Evolutionary conservation across 2,329 filamentous ascomycete genomes (phyloP).

Genomic region (Aspergillus cejpii): DNA sequence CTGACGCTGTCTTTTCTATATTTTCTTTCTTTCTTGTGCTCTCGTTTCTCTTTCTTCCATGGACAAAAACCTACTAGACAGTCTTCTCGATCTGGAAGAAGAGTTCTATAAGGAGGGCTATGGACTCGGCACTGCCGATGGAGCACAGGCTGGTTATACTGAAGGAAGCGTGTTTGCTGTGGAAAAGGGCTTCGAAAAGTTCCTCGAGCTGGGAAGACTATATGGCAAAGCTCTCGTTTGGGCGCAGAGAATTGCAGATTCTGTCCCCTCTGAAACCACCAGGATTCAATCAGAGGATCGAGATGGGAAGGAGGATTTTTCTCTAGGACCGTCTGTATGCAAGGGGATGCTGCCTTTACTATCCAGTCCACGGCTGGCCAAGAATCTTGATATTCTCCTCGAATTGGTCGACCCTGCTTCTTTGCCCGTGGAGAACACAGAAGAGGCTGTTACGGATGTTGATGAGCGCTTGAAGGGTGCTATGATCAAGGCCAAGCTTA

Average conservation of each 20-base stretch:
- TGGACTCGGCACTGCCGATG: conserved; percentile 66
- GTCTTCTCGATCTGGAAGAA: conserved; percentile 55
- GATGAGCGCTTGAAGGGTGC: conserved; percentile 83
- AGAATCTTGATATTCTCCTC: conserved; percentile 68
- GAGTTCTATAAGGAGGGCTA: conserved; percentile 79
- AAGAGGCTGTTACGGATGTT: conserved; percentile 84
- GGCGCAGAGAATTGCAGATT: conserved; percentile 59
- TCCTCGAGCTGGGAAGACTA: conserved; percentile 68
- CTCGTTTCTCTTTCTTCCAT: conserved; percentile 18
- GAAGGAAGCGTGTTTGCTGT: conserved; percentile 89
- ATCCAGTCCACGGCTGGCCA: conserved; percentile 60
- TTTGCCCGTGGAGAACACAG: conserved; percentile 71
- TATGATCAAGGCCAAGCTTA: conserved; percentile 73
- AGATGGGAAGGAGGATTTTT: conserved; percentile 11
- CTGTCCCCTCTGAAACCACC: conserved; percentile 13
- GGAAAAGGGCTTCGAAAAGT: conserved; percentile 91
- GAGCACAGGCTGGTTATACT: conserved; percentile 66
- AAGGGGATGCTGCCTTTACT: conserved; percentile 43
- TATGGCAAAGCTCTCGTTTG: conserved; percentile 77
- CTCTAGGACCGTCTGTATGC: conserved; percentile 27
- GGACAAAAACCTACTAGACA: conserved; percentile 49
- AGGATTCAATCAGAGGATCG: conserved; percentile 3
- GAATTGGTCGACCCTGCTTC: conserved; percentile 72
- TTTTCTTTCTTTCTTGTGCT: not conserved
- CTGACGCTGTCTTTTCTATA: not conserved